A percentile compares a stretch with the other conserved stretches of the same genome.
Evolutionary conservation across 2,329 filamentous ascomycete species (phyloP).

Genomic region (Neoscytalidium dimidiatum): DNA sequence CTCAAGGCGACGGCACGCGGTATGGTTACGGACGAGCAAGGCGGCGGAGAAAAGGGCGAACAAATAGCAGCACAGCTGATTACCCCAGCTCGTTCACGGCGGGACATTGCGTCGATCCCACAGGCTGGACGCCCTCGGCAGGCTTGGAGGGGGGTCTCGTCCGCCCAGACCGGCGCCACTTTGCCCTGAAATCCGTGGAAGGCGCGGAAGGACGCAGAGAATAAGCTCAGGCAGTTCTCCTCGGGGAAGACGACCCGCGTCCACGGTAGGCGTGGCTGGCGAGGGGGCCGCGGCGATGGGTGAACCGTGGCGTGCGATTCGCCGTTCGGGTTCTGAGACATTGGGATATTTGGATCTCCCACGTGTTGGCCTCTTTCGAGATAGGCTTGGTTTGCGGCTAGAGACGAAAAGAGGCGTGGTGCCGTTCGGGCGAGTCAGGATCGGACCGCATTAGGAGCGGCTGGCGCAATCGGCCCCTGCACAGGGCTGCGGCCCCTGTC

Average conservation of each 20-base stretch:
- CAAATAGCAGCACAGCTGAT: slow-evolving; percentile 13
- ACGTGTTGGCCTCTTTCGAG: not conserved
- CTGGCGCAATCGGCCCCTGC: not conserved
- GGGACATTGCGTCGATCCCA: not conserved
- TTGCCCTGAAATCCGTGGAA: not conserved
- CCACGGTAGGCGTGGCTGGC: not conserved
- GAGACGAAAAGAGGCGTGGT: not conserved
- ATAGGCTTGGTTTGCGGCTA: not conserved
- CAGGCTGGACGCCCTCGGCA: not conserved
- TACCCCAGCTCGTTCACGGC: not conserved
- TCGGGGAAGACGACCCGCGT: not conserved
- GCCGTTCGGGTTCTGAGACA: not conserved
- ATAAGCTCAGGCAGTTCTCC: not conserved
- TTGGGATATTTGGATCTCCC: slow-evolving; percentile 7
- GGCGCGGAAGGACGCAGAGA: not conserved
- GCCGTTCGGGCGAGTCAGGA: slow-evolving; percentile 1
- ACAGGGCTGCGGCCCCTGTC: not conserved
- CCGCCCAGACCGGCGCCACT: not conserved
- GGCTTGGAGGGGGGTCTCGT: not conserved
- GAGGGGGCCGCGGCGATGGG: not conserved
- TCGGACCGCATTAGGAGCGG: not conserved
- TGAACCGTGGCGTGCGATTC: not conserved
- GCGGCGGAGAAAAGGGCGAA: not conserved
- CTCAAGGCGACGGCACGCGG: slow-evolving; percentile 6
- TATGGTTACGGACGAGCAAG: not conserved